phyloP scores from a whole-genome alignment of 2,329 filamentous ascomycete genomes.

The Fusarium sublunatum region DNA sequence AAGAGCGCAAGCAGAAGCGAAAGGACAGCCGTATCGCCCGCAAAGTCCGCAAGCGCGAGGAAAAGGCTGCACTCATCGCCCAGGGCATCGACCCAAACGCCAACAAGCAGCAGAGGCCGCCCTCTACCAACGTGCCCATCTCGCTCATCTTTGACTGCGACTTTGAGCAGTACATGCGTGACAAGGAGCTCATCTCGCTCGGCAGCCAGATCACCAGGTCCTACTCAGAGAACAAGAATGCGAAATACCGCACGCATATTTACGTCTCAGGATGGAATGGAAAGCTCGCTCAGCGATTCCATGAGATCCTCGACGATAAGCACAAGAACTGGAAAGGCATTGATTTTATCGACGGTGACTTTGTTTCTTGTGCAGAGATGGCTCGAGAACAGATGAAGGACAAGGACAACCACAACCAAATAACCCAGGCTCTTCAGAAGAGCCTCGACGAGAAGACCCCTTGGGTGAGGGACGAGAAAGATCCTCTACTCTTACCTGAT shows the following conservation, averaged over 20 bases:
- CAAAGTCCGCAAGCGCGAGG: constrained; percentile 61
- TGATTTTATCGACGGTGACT: constrained; percentile 78
- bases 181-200: constrained; percentile 86
- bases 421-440: constrained; percentile 68
- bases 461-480: constrained; percentile 49
- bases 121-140: constrained; percentile 73
- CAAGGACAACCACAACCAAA: constrained; percentile 66
- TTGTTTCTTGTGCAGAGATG: constrained; percentile 72
- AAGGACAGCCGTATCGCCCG: constrained; percentile 66
- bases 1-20: constrained; percentile 64
- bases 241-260: constrained; percentile 75
- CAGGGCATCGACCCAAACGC: constrained; percentile 57
- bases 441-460: constrained; percentile 47
- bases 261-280: constrained; percentile 83
- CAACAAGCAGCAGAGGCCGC: constrained; percentile 50
- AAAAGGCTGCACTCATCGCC: constrained; percentile 62
- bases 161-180: constrained; percentile 90
- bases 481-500: constrained; percentile 51
- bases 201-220: constrained; percentile 84
- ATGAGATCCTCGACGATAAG: constrained; percentile 76
- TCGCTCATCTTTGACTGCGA: constrained; percentile 89
- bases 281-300: constrained; percentile 80
- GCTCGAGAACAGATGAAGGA: constrained; percentile 74
- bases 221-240: constrained; percentile 87
- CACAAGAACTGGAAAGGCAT: constrained; percentile 85